phyloP scores from a whole-genome alignment of 805 yeast genomes.

The Teunomyces tritomae region DNA sequence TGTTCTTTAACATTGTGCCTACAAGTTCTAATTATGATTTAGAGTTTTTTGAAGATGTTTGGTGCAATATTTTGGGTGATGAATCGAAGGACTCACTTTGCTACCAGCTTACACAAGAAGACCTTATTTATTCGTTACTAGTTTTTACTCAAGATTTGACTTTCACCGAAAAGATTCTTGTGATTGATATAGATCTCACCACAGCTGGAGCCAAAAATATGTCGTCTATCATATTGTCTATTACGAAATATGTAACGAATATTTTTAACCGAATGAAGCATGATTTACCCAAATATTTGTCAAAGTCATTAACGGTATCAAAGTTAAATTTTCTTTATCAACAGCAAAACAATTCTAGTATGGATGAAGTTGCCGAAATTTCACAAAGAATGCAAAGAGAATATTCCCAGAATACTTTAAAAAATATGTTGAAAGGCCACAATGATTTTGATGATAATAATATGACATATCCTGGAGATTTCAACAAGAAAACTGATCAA shows the following conservation, averaged over 20 bases:
- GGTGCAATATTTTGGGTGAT: slow-evolving; percentile 64
- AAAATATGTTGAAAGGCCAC: slow-evolving; percentile 45
- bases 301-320: slow-evolving; percentile 48
- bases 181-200: slow-evolving; percentile 51
- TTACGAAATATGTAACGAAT: slow-evolving; percentile 29
- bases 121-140: slow-evolving; percentile 34
- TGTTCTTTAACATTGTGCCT: slow-evolving; percentile 43
- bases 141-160: slow-evolving; percentile 44
- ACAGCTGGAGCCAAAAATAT: slow-evolving; percentile 42
- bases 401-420: slow-evolving; percentile 22
- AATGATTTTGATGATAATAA: slow-evolving; percentile 25
- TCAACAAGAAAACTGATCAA: slow-evolving; percentile 19
- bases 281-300: slow-evolving; percentile 40
- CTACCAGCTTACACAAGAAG: slow-evolving; percentile 30
- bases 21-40: background rate
- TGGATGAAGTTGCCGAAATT: slow-evolving; percentile 47
- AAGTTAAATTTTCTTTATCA: slow-evolving; percentile 41
- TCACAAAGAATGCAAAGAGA: slow-evolving; percentile 40
- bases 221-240: slow-evolving; percentile 25
- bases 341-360: slow-evolving; percentile 34
- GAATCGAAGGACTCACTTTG: slow-evolving; percentile 55
- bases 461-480: slow-evolving; percentile 29
- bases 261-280: background rate
- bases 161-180: slow-evolving; percentile 36
- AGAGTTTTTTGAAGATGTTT: slow-evolving; percentile 34